Conservation (phyloP, 495 filamentous ascomycete genomes). For the Choiromyces venosus region DNA sequence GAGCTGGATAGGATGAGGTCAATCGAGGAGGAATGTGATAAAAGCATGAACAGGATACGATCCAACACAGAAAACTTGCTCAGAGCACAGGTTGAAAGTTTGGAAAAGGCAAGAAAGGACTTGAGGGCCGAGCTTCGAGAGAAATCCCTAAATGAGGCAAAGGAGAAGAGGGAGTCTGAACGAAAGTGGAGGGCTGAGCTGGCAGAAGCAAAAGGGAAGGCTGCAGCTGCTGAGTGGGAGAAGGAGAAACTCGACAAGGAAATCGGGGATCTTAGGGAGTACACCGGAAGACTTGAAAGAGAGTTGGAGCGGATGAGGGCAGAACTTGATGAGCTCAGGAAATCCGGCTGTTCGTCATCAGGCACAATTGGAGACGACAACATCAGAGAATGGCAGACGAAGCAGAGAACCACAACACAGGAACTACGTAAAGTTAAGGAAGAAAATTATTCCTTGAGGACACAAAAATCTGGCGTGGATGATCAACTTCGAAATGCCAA, state of each 20-base stretch:
- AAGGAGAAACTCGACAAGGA: conserved; percentile 62
- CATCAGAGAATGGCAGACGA: conserved; percentile 36
- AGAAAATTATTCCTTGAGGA: conserved; percentile 51
- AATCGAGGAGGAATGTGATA: conserved; percentile 33
- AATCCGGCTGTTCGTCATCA: neutral
- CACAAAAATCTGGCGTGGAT: conserved; percentile 51
- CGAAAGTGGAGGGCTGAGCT: conserved; percentile 54
- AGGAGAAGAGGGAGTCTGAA: conserved; percentile 53
- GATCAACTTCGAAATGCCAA: conserved; percentile 50
- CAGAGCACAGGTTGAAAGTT: conserved; percentile 44
- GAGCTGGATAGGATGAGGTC: conserved; percentile 43
- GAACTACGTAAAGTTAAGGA: conserved; percentile 52
- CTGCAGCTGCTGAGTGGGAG: conserved; percentile 53
- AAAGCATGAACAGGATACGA: conserved; percentile 15
- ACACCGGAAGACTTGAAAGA: conserved; percentile 51
- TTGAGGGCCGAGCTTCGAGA: conserved; percentile 46
- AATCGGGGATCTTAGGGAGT: conserved; percentile 55
- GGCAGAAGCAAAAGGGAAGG: conserved; percentile 54
- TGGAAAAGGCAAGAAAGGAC: conserved; percentile 46
- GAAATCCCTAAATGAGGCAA: conserved; percentile 46
- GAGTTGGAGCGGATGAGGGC: conserved; percentile 35
- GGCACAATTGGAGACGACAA: conserved; percentile 9
- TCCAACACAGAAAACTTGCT: conserved; percentile 25
- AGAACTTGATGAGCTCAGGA: conserved; percentile 29
- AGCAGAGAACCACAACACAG: conserved; percentile 40